A percentile compares a stretch with the other conserved stretches of the same genome.
Evolutionary conservation across 129 eudicot genomes (phyloP).

Genomic region (Mikania micrantha): DNA sequence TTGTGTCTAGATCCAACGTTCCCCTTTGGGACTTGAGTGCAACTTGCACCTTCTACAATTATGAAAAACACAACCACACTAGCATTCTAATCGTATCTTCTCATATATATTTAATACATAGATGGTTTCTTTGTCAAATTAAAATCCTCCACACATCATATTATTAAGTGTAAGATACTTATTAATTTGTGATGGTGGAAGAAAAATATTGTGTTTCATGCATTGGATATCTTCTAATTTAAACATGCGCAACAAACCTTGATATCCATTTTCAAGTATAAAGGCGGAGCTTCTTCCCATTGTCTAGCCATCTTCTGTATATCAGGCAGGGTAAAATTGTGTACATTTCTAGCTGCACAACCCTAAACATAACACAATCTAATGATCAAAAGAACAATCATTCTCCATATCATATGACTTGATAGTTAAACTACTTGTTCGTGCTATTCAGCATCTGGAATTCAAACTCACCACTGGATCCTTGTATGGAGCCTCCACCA

Average conservation of each 20-base stretch:
- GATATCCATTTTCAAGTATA: slow-evolving; percentile 72
- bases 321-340: slow-evolving; percentile 64
- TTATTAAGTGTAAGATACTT: neutral
- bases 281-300: slow-evolving; percentile 95
- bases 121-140: neutral
- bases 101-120: neutral
- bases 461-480: slow-evolving; percentile 78
- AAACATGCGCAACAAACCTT: slow-evolving; percentile 43
- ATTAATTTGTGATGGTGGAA: neutral
- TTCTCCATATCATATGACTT: neutral
- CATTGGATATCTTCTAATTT: neutral
- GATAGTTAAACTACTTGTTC: neutral
- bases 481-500: slow-evolving; percentile 87
- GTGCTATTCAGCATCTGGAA: neutral
- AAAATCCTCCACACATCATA: neutral
- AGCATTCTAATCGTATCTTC: neutral
- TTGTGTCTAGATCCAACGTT: too few relatives aligned
- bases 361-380: slow-evolving; percentile 47
- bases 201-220: neutral
- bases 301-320: slow-evolving; percentile 70
- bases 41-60: too few relatives aligned
- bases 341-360: slow-evolving; percentile 97
- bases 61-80: neutral
- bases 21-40: too few relatives aligned
- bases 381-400: neutral